phyloP scores from a whole-genome alignment of 2,329 filamentous ascomycete genomes.

The Verticillium zaregamsianum region DNA sequence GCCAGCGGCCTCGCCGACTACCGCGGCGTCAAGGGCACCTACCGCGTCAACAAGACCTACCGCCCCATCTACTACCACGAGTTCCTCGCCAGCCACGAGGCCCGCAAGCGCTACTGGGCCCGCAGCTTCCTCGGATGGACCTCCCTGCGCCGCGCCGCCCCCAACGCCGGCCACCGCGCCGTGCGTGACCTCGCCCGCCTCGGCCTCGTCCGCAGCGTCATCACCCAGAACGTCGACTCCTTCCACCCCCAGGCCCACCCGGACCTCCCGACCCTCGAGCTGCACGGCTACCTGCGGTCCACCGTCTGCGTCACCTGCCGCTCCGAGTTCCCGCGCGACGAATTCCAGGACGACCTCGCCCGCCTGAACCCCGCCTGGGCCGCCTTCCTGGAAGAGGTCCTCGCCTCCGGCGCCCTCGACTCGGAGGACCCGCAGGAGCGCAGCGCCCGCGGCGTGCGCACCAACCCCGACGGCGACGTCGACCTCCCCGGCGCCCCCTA shows the following conservation, averaged over 20 bases:
- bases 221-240: conserved; percentile 97
- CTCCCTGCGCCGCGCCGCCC: conserved; percentile 69
- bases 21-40: conserved; percentile 83
- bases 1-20: conserved; percentile 93
- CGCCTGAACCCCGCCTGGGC: conserved; percentile 84
- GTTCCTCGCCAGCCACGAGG: conserved; percentile 76
- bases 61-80: conserved; percentile 92
- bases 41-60: conserved; percentile 85
- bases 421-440: conserved; percentile 72
- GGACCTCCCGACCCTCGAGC: conserved; percentile 68
- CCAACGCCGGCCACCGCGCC: conserved; percentile 77
- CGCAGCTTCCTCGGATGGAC: conserved; percentile 92
- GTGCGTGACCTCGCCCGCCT: conserved; percentile 67
- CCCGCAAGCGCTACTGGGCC: conserved; percentile 92
- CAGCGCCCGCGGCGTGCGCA: conserved; percentile 64
- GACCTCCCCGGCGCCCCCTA: conserved; percentile 86
- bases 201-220: conserved; percentile 69
- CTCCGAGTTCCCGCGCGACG: conserved; percentile 63
- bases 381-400: conserved; percentile 66
- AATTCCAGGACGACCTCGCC: conserved; percentile 73
- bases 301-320: conserved; percentile 78
- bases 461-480: conserved; percentile 93
- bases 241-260: conserved; percentile 82
- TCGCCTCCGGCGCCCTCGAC: conserved; percentile 70
- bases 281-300: conserved; percentile 85